phyloP scores from a whole-genome alignment of 495 filamentous ascomycete genomes.

The Halenospora varia region DNA sequence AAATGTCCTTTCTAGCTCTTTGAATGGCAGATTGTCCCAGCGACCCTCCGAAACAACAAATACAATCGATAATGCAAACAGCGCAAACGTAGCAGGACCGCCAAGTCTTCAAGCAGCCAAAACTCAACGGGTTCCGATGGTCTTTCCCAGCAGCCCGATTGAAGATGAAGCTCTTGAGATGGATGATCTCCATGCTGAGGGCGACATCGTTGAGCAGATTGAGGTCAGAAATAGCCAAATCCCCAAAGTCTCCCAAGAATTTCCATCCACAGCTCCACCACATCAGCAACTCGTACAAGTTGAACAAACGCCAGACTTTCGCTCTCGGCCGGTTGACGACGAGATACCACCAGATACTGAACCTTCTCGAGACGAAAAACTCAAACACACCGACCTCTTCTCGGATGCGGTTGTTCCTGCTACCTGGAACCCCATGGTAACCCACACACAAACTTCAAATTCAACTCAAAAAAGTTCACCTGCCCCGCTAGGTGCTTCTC shows the following conservation, averaged over 20 bases:
- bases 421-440: constrained; percentile 11
- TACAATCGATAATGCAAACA: no score
- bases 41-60: no score
- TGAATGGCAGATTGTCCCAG: no score
- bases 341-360: no score
- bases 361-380: neutral
- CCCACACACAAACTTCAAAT: neutral
- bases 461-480: neutral
- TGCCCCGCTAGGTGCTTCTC: neutral
- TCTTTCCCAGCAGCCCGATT: constrained; percentile 31
- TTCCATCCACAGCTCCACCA: constrained; percentile 13
- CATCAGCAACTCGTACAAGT: constrained; percentile 13
- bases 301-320: constrained; percentile 14
- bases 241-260: constrained; percentile 6
- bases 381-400: neutral
- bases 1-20: no score
- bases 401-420: constrained; percentile 22
- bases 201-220: constrained; percentile 24
- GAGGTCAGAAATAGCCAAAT: constrained; percentile 15
- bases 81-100: no score
- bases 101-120: neutral
- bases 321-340: no score
- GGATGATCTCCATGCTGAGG: constrained; percentile 45
- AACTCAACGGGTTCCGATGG: constrained; percentile 5
- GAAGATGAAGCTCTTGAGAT: constrained; percentile 53